phyloP scores from a whole-genome alignment of 2,329 filamentous ascomycete genomes.

The Chaetomiaceae sp. region DNA sequence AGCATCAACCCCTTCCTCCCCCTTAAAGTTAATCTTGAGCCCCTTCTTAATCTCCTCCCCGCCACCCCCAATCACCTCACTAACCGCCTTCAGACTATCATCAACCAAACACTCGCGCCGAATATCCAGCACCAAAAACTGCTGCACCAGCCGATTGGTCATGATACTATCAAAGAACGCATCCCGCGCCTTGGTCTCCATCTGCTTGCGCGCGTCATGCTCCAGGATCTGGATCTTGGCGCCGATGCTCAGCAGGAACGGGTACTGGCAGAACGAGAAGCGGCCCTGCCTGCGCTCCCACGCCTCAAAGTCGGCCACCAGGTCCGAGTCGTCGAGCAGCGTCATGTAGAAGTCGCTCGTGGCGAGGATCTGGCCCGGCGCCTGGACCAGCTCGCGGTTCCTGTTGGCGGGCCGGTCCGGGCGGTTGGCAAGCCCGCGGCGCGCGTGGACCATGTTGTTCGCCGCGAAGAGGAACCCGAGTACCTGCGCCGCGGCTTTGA shows the following conservation, averaged over 20 bases:
- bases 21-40: conserved; percentile 75
- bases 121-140: conserved; percentile 72
- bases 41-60: conserved; percentile 88
- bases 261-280: conserved; percentile 89
- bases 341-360: conserved; percentile 86
- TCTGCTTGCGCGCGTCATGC: conserved; percentile 80
- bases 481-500: conserved; percentile 72
- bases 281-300: conserved; percentile 73
- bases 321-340: conserved; percentile 77
- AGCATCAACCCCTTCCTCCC: conserved; percentile 87
- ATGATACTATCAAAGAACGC: conserved; percentile 89
- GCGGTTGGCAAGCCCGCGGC: conserved; percentile 25
- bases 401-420: conserved; percentile 34
- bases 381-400: conserved; percentile 39
- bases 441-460: conserved; percentile 54
- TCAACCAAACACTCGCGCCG: conserved; percentile 82
- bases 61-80: conserved; percentile 74
- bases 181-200: conserved; percentile 82
- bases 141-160: conserved; percentile 65
- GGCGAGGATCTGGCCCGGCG: conserved; percentile 63
- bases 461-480: conserved; percentile 78
- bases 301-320: conserved; percentile 78
- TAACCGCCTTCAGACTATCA: conserved; percentile 79
- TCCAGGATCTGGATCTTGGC: conserved; percentile 89
- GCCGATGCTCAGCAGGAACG: conserved; percentile 86